Evolutionary conservation across 805 yeast species (phyloP).

Genomic region (Jamesozyma lodderae): DNA sequence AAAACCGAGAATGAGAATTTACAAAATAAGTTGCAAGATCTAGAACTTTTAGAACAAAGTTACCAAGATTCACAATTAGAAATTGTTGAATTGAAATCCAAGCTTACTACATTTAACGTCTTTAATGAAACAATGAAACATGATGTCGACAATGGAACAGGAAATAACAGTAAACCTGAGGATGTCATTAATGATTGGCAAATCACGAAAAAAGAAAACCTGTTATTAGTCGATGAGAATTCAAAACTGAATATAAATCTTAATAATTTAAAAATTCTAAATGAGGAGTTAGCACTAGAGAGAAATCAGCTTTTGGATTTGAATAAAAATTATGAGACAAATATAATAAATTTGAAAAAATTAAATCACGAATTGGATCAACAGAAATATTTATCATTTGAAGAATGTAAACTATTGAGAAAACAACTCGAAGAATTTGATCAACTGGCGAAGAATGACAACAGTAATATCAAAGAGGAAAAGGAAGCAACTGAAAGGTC

Average conservation of each 20-base stretch:
- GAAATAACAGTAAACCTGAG: conserved; percentile 19
- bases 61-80: conserved; percentile 43
- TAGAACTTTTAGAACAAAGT: conserved; percentile 38
- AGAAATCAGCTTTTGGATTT: conserved; percentile 31
- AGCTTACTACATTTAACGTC: conserved; percentile 35
- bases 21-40: conserved; percentile 35
- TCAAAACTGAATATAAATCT: conserved; percentile 20
- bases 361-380: conserved; percentile 39
- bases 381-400: conserved; percentile 43
- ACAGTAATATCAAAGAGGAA: conserved; percentile 11
- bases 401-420: conserved; percentile 51
- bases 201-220: conserved; percentile 33
- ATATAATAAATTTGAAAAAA: conserved; percentile 25
- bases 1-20: conserved; percentile 20
- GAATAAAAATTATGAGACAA: conserved; percentile 19
- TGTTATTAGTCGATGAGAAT: conserved; percentile 29
- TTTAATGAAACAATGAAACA: conserved; percentile 31
- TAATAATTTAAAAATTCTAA: conserved; percentile 22
- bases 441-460: conserved; percentile 12
- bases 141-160: conserved; percentile 20
- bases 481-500: conserved; percentile 9
- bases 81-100: conserved; percentile 39
- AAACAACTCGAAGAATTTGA: conserved; percentile 45
- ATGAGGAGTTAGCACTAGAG: conserved; percentile 32
- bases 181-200: conserved; percentile 35